These are phyloP conservation scores for Panellus pusillus DNA, from an alignment of 768 basidiomycete species.

Conservation along the genomic window DNA sequence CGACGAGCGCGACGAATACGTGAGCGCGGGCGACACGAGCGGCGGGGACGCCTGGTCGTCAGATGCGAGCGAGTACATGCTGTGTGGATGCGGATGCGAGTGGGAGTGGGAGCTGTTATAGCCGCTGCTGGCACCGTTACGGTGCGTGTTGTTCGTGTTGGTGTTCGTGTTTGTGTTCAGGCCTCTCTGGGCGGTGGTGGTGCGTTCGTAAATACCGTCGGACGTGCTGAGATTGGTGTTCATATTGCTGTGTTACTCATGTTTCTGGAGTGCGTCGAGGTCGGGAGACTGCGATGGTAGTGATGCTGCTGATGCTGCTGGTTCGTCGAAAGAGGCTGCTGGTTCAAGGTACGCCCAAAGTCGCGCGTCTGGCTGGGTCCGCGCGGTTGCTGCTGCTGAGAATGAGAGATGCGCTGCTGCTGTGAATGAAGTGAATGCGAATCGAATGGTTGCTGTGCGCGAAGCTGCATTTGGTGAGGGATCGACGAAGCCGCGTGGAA, in stretches of 20 bases:
- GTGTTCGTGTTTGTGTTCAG: not conserved
- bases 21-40: conserved; percentile 66
- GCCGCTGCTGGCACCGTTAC: conserved; percentile 12
- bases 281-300: conserved; percentile 7
- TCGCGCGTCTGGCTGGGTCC: conserved; percentile 8
- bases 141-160: too few relatives aligned
- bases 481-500: conserved; percentile 29
- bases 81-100: not conserved
- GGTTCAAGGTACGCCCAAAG: not conserved
- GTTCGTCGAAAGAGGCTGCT: not conserved
- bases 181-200: conserved; percentile 1
- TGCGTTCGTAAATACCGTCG: conserved; percentile 20
- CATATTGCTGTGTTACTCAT: conserved; percentile 9
- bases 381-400: conserved; percentile 2
- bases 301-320: conserved; percentile 13
- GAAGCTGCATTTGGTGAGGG: conserved; percentile 2
- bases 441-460: conserved; percentile 16
- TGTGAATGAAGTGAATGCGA: conserved; percentile 10
- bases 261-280: conserved; percentile 4
- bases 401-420: conserved; percentile 1
- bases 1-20: conserved; percentile 60
- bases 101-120: conserved; percentile 31
- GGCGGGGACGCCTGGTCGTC: conserved; percentile 46
- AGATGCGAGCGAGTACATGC: conserved; percentile 15
- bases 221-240: conserved; percentile 21